Percentiles rank a stretch among this genome's conserved stretches.
phyloP scores from a whole-genome alignment of 805 yeast species.

The Saturnispora dispora region DNA sequence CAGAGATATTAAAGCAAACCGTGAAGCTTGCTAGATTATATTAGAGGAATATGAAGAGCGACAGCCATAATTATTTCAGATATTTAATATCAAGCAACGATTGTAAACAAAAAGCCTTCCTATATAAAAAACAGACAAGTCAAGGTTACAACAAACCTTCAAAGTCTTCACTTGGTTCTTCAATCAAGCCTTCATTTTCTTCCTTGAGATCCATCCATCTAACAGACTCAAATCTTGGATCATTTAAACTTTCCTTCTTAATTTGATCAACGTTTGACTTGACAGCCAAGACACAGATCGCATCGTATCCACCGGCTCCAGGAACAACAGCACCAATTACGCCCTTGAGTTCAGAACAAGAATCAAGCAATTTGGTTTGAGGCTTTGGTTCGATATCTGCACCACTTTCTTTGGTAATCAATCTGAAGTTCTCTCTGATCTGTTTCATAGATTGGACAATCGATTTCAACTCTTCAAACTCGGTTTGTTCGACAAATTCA shows the following conservation, averaged over 20 bases:
- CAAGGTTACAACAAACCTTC: conserved; percentile 15
- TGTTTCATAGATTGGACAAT: conserved; percentile 33
- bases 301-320: conserved; percentile 98
- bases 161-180: conserved; percentile 34
- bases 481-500: conserved; percentile 7
- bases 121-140: background rate
- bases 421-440: conserved; percentile 51
- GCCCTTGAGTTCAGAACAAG: conserved; percentile 50
- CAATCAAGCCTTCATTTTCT: conserved; percentile 47
- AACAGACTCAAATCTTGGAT: conserved; percentile 36
- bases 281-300: conserved; percentile 63
- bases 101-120: background rate
- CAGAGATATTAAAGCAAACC: background rate
- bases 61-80: background rate
- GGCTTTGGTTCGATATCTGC: conserved; percentile 83
- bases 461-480: conserved; percentile 22
- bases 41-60: background rate
- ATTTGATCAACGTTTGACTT: conserved; percentile 34
- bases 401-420: conserved; percentile 54
- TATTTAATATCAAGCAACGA: background rate
- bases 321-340: conserved; percentile 96
- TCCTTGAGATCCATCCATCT: conserved; percentile 63
- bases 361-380: conserved; percentile 64
- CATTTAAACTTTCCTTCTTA: conserved; percentile 10
- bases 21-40: background rate